Conservation (phyloP, 208 protist genomes). For the Giardia muris region DNA sequence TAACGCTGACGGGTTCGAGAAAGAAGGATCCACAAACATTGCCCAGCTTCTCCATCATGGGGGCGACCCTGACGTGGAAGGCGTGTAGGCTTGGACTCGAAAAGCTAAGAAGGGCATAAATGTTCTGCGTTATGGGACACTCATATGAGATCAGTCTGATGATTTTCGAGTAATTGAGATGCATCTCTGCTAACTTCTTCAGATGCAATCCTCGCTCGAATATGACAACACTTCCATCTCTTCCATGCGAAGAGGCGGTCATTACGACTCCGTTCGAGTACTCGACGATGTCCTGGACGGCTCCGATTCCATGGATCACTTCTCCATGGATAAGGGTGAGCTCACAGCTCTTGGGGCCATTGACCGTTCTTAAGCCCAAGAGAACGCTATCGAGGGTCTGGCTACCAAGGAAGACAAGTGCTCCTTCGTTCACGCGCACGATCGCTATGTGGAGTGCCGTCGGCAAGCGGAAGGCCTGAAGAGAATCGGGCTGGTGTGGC, state of each 20-base stretch:
- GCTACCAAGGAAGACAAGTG: not conserved
- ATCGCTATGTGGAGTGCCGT: too few relatives aligned
- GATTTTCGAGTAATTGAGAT: not conserved
- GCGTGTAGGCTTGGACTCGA: too few relatives aligned
- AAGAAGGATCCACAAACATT: too few relatives aligned
- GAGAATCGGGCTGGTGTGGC: too few relatives aligned
- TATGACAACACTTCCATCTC: not conserved
- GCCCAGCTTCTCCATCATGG: too few relatives aligned
- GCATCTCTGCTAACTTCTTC: not conserved
- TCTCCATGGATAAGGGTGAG: not conserved
- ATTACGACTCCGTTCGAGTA: not conserved
- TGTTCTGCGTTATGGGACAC: not conserved
- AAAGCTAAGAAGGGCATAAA: too few relatives aligned
- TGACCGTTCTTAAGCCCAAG: not conserved
- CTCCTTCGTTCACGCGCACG: too few relatives aligned
- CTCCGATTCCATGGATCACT: not conserved
- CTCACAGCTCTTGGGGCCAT: too few relatives aligned
- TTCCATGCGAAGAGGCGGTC: not conserved
- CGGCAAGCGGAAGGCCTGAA: too few relatives aligned
- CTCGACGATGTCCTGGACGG: not conserved
- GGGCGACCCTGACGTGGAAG: too few relatives aligned
- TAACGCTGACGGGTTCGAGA: too few relatives aligned
- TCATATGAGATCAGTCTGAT: not conserved
- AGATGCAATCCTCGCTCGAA: not conserved
- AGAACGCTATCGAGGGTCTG: not conserved